These are phyloP conservation scores for Ramalina intermedia DNA, from an alignment of 495 filamentous ascomycete species.

Conservation along the genomic window DNA sequence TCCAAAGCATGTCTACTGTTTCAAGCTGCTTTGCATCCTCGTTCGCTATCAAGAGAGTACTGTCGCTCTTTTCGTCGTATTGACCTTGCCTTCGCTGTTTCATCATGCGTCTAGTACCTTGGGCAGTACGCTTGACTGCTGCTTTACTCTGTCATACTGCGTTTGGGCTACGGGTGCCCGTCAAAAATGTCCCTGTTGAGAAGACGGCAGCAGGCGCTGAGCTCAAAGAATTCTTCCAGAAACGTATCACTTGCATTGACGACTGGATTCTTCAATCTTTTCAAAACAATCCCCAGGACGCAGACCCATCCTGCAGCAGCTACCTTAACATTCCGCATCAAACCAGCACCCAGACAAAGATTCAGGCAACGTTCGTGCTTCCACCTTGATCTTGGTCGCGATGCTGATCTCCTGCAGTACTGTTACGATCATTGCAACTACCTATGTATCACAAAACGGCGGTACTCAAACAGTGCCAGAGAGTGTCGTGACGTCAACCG, in stretches of 20 bases:
- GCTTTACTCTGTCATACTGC: not conserved
- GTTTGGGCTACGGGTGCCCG: not conserved
- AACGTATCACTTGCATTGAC: conserved; percentile 1
- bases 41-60: not conserved
- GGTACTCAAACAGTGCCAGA: not conserved
- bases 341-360: conserved; percentile 2
- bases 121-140: not conserved
- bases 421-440: conserved; percentile 3
- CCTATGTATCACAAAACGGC: not conserved
- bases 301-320: conserved; percentile 2
- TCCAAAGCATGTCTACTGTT: no score
- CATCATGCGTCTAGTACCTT: not conserved
- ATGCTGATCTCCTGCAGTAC: conserved; percentile 1
- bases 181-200: not conserved
- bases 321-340: not conserved
- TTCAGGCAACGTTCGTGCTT: conserved; percentile 6
- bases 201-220: not conserved
- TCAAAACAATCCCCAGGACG: not conserved
- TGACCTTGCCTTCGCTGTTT: not conserved
- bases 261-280: not conserved
- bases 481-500: conserved; percentile 1
- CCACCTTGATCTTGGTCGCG: not conserved
- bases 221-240: not conserved
- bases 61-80: not conserved
- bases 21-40: not conserved